Conservation (phyloP, 73 alveolate species). For the Breviolum minutum region DNA sequence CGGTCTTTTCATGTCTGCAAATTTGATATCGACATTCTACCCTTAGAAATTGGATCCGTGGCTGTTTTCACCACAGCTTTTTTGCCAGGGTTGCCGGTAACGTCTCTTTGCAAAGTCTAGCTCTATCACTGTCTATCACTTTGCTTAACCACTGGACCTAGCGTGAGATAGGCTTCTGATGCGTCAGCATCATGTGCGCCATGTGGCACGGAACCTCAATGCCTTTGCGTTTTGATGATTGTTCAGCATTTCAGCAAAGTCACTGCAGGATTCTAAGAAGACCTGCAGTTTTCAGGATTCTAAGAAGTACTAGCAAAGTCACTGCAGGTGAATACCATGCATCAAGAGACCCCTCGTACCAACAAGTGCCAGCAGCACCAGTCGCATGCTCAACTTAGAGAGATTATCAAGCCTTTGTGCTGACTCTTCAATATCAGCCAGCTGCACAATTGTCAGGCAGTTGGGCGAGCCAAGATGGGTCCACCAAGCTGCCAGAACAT, state of each 20-base stretch:
- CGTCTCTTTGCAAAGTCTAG: too few relatives aligned
- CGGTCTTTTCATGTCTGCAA: neutral
- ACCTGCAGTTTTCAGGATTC: too few relatives aligned
- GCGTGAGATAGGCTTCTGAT: slow-evolving; percentile 34
- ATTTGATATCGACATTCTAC: too few relatives aligned
- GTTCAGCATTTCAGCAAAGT: neutral
- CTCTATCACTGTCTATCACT: too few relatives aligned
- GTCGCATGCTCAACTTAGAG: neutral
- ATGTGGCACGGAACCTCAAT: neutral
- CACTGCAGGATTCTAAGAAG: neutral
- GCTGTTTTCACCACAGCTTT: too few relatives aligned
- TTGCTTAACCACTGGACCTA: too few relatives aligned
- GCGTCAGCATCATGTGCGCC: slow-evolving; percentile 63
- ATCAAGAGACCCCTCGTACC: slow-evolving; percentile 3
- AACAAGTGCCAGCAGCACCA: neutral
- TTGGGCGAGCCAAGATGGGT: slow-evolving; percentile 13
- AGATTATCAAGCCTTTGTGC: neutral
- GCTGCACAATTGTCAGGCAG: neutral
- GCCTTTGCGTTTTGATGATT: too few relatives aligned
- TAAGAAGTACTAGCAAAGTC: neutral
- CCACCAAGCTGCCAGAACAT: neutral
- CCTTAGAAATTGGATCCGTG: too few relatives aligned
- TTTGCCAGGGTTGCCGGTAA: too few relatives aligned
- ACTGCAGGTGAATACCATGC: neutral
- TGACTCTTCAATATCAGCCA: neutral